phyloP scores from a whole-genome alignment of 176 grass and related monocot genomes.

The Musa acuminata region DNA sequence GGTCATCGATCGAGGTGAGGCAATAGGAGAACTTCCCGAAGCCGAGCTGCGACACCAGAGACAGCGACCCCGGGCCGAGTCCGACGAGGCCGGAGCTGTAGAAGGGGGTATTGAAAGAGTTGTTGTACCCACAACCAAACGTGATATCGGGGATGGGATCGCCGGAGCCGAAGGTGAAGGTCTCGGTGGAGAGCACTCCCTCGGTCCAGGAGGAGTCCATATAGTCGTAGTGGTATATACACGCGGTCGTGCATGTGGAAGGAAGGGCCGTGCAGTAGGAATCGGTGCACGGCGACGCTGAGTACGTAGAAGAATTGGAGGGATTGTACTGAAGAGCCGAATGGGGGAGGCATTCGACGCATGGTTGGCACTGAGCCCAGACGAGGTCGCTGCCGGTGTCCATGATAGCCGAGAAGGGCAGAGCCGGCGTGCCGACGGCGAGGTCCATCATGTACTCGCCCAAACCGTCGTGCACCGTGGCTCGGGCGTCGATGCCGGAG shows the following conservation, averaged over 20 bases:
- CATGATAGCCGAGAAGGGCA: constrained; percentile 34
- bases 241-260: not conserved
- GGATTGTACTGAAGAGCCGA: constrained; percentile 38
- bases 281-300: not conserved
- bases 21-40: constrained; percentile 6
- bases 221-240: not conserved
- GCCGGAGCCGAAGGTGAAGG: constrained; percentile 1
- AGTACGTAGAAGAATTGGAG: constrained; percentile 4
- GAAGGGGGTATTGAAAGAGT: not conserved
- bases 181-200: not conserved
- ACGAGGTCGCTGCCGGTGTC: constrained; percentile 70
- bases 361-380: constrained; percentile 55
- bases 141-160: not conserved
- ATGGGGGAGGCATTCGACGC: constrained; percentile 42
- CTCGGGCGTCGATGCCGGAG: not conserved
- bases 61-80: not conserved
- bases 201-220: not conserved
- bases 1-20: not conserved
- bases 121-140: constrained; percentile 3
- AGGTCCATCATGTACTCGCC: constrained; percentile 60
- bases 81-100: not conserved
- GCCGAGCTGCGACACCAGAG: not conserved
- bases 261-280: not conserved
- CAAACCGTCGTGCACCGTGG: not conserved
- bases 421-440: constrained; percentile 52